Evolutionary conservation across 164 flowering plant genomes (phyloP).

Genomic region (Litsea cubeba): DNA sequence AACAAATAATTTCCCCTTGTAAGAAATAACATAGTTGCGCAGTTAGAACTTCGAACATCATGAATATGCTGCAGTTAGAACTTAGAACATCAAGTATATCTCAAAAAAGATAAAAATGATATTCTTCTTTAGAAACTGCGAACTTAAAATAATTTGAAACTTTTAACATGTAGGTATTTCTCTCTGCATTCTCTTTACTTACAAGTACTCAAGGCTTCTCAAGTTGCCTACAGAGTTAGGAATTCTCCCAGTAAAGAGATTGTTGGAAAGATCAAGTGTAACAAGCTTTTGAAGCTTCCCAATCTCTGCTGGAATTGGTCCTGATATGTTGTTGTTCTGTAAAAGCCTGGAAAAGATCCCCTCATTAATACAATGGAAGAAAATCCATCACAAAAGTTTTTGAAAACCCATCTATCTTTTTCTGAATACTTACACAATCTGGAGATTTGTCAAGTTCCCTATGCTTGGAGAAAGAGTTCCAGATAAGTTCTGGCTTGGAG

Average conservation of each 20-base stretch:
- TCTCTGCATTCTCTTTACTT: slow-evolving; percentile 22
- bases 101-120: neutral
- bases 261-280: slow-evolving; percentile 78
- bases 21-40: neutral
- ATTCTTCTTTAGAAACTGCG: neutral
- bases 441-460: slow-evolving; percentile 90
- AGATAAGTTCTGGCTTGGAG: slow-evolving; percentile 80
- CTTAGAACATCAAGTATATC: neutral
- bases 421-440: slow-evolving; percentile 54
- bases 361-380: neutral
- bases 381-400: neutral
- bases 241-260: slow-evolving; percentile 51
- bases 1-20: too few relatives aligned
- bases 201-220: slow-evolving; percentile 68
- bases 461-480: slow-evolving; percentile 80
- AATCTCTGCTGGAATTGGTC: slow-evolving; percentile 67
- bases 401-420: neutral
- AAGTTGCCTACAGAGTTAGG: slow-evolving; percentile 54
- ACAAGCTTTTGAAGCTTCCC: slow-evolving; percentile 66
- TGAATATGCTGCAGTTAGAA: neutral
- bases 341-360: slow-evolving; percentile 44
- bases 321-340: slow-evolving; percentile 80
- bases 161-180: neutral
- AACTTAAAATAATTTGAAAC: too few relatives aligned
- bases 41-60: neutral